These are phyloP conservation scores for Lasiosphaeria miniovina DNA, from an alignment of 495 filamentous ascomycete species.

Conservation along the genomic window DNA sequence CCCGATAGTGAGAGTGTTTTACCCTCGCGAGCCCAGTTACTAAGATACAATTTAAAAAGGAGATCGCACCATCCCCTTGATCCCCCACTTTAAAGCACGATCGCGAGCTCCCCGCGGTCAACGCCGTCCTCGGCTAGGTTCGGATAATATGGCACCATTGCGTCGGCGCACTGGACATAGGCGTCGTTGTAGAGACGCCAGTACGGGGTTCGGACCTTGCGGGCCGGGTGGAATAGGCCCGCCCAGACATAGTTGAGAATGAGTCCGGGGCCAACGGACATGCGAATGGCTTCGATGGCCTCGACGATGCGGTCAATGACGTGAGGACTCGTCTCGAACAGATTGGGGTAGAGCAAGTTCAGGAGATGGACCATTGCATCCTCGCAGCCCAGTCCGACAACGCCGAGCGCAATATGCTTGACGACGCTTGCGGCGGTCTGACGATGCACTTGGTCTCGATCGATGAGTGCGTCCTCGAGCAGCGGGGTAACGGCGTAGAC, in stretches of 20 bases:
- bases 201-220: conserved; percentile 89
- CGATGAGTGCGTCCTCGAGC: conserved; percentile 94
- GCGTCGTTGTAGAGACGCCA: conserved; percentile 95
- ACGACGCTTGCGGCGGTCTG: conserved; percentile 95
- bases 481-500: conserved; percentile 98
- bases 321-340: conserved; percentile 97
- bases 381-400: conserved; percentile 96
- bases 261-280: conserved; percentile 85
- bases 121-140: conserved; percentile 72
- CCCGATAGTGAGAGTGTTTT: too few species aligned
- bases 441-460: conserved; percentile 96
- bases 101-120: conserved; percentile 72
- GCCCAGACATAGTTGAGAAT: conserved; percentile 98
- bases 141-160: conserved; percentile 95
- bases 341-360: conserved; percentile 92
- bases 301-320: conserved; percentile 98
- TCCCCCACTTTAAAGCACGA: conserved; percentile 62
- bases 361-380: conserved; percentile 98
- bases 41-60: too few species aligned
- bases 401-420: conserved; percentile 94
- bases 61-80: too few species aligned
- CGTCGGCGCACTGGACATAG: conserved; percentile 91
- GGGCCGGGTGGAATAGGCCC: conserved; percentile 91
- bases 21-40: too few species aligned
- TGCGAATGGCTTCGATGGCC: conserved; percentile 92